These are phyloP conservation scores for Cyclotella choctawhatcheeana DNA, from an alignment of 108 stramenopile genomes.

Conservation along the genomic window DNA sequence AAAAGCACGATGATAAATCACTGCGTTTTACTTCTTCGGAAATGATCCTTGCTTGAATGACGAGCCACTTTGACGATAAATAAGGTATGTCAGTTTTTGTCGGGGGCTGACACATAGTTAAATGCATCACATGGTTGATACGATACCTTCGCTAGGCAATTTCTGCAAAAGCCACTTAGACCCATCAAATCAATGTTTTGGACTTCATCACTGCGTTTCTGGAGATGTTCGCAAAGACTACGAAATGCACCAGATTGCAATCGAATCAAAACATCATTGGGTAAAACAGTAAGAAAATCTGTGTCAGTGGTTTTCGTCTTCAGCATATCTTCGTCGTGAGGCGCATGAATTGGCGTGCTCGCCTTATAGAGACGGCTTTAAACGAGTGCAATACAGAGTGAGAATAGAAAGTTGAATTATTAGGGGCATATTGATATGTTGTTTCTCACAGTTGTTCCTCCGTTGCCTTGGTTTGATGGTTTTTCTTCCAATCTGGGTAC, in stretches of 20 bases:
- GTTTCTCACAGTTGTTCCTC: conserved; percentile 56
- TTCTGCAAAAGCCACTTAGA: conserved; percentile 90
- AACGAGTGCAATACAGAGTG: background rate
- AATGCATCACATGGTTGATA: conserved; percentile 1
- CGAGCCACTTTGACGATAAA: conserved; percentile 69
- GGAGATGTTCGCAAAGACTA: conserved; percentile 70
- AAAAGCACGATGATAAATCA: conserved; percentile 23
- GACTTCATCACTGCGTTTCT: conserved; percentile 77
- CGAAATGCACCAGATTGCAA: conserved; percentile 86
- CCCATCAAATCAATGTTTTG: conserved; percentile 94
- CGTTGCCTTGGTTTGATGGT: conserved; percentile 51
- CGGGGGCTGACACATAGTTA: background rate
- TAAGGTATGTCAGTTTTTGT: background rate
- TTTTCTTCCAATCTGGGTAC: conserved; percentile 57
- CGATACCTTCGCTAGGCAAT: conserved; percentile 88
- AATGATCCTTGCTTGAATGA: conserved; percentile 77
- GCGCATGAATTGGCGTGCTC: conserved; percentile 39
- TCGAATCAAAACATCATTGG: conserved; percentile 30
- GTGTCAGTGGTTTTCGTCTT: conserved; percentile 10
- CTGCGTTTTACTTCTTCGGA: conserved; percentile 44
- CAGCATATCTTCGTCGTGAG: conserved; percentile 38
- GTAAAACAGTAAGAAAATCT: conserved; percentile 5
- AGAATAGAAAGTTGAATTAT: background rate
- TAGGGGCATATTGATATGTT: background rate
- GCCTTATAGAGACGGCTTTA: conserved; percentile 42